Evolutionary conservation across 2,329 filamentous ascomycete species (phyloP), one percentile per base, ranked within the genome.

Genomic region (Fusarium decemcellulare): DNA sequence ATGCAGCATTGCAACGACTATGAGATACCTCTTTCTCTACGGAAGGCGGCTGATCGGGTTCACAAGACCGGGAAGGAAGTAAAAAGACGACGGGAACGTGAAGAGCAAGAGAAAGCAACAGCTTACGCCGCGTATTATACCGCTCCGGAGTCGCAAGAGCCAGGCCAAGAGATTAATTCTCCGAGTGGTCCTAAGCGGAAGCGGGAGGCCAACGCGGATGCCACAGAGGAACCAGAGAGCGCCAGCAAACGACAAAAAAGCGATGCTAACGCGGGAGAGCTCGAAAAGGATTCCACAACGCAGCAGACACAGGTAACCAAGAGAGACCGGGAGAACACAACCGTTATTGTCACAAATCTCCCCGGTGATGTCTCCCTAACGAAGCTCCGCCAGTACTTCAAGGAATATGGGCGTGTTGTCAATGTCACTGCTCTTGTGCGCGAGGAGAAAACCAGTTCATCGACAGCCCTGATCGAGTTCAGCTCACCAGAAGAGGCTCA

Each of bases 311-410:
- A 84, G 63, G 77, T 56, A 2, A 82, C 85, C 32, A 95, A 93
- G 78, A 91, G 96, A 59, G 95, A 99, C 79, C 91, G 96, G 43
- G 96, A 99, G 77, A 92, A 98, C 78, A 92, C 94, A 1, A 95
- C 93, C 0, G 87, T 98, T 50, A 88, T 97, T 56, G 91, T 97
- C 5, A 90, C 88, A 53, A 92, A 94, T 71, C 81, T 99, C 27
- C 94, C 96, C 2, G 73, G 78, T 5, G 88, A 91, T 57, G 88
- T 90, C 1, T 90, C 90, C 1, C 90, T 93, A 74, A 91, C 88
- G 12, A 92, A 91, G 72, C 82, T 98, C 14, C 90, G 92, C 60
- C 93, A 97, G 77, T 98, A 97, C 78, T 98, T 99, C 82, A 91
- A 92, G 75, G 93, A 95, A 67, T 97, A 95, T 73, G 96, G 96